Base-by-base conservation (phyloP, 1,284 basidiomycete genomes). In the Sporisorium graminicola region DNA sequence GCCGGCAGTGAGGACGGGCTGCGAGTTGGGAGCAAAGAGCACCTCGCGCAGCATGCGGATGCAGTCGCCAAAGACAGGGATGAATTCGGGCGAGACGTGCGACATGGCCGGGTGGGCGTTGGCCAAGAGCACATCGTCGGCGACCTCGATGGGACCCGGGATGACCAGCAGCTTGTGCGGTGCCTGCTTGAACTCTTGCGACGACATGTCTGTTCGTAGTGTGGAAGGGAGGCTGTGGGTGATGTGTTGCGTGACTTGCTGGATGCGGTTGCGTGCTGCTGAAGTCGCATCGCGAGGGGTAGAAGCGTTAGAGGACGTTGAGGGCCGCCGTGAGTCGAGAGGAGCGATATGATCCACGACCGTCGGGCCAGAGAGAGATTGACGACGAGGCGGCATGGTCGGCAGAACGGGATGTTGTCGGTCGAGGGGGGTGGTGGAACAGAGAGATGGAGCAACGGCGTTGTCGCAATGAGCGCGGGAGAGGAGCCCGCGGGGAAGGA, bases 31-130 rank as follows among this genome's bases (percentile, higher is more conserved):
- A 91, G 49, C 97, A 87, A 77, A 73, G 40, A 78, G 72, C 55
- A 85, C 84, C 63, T 85, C 90, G 89, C 93, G 89, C 24, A 93
- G 91, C 91, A 97, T 92, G 71, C 92, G 90, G 74, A 99, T 90
- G 86, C 91, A 93, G 85, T 98, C 93, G 43, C 94, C 93, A 79
- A 99, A 94, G 63, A 94, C 90, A 44, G 92, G 90, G 50, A 95
- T 90, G 86, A 99, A 98, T 55, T 94, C 94, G 14, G 92, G 90
- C 47, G 94, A 93, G 81, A 95, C 92, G 87, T 99, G 97, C 59
- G 80, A 81, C 80, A 85, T 81, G 40, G 82, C 78, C n/a, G 83
- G 82, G 71, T 84, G 84, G 18, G 83, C 81, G 33, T 84, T 82
- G 60, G 80, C 79, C 52, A 77, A 63, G 40, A 83, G 79, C 20